These are phyloP conservation scores for Selaginella moellendorffii DNA, from an alignment of 75 land plant species.

Conservation along the genomic window DNA sequence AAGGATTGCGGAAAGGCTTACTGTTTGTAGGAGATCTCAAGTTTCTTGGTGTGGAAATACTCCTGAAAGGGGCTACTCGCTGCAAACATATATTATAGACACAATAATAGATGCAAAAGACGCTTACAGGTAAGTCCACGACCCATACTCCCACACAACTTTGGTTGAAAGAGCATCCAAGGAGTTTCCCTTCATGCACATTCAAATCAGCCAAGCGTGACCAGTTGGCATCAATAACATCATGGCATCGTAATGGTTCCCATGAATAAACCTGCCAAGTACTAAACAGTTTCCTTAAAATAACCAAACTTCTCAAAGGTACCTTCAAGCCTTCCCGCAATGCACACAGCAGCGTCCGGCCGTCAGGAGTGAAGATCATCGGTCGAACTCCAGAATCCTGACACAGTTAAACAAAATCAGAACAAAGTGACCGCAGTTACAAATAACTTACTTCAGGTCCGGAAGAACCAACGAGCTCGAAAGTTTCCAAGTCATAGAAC, in stretches of 20 bases:
- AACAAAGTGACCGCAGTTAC: neutral
- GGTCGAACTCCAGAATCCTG: slow-evolving; percentile 73
- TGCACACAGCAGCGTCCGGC: slow-evolving; percentile 68
- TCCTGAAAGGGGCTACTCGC: neutral
- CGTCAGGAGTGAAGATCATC: slow-evolving; percentile 81
- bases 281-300: slow-evolving; percentile 85
- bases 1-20: no score
- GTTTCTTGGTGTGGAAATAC: neutral
- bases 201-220: slow-evolving; percentile 67
- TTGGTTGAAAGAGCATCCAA: slow-evolving; percentile 81
- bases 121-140: slow-evolving; percentile 60
- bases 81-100: neutral
- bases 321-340: slow-evolving; percentile 76
- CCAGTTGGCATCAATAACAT: slow-evolving; percentile 84
- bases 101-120: neutral
- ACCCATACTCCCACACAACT: slow-evolving; percentile 92
- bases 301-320: slow-evolving; percentile 34
- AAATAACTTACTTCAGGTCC: slow-evolving; percentile 55
- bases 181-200: slow-evolving; percentile 83
- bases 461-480: slow-evolving; percentile 82
- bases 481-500: slow-evolving; percentile 89
- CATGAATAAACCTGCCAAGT: slow-evolving; percentile 71
- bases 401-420: neutral
- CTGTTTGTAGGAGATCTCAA: neutral
- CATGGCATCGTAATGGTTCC: slow-evolving; percentile 86